Base-by-base conservation (phyloP, 805 yeast genomes). In the Ogataea polymorpha region DNA sequence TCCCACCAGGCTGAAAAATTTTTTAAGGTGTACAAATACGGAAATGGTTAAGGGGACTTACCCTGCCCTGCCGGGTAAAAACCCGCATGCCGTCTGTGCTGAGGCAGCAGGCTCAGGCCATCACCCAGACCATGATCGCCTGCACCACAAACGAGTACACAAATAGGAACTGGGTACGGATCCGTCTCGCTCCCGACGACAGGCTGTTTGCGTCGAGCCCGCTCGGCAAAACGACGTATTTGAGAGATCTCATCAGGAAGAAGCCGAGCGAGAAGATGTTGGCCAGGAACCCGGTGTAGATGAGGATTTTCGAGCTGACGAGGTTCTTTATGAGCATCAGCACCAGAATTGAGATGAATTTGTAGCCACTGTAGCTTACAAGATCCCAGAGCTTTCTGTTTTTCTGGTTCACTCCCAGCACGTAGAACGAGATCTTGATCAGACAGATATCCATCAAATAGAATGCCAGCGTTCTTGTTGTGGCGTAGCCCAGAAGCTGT, bases 321-420 rank as follows among this genome's bases (percentile, higher is more conserved):
- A 72, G 56, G 48, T 70, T 71, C 48, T 77, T 80, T 51, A 76
- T 59, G 30, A 80, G 58, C 51, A 82, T 64, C 38, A 77, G 67
- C n/a, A 75, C 59, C 13, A 82, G 74, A 47, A 84, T 71, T 7
- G 96, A 87, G 28, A 95, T 88, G 59, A 88, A 95, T 62, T 93
- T 93, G 72, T 93, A 95, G 26, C 98, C 97, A 37, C 90, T 82
- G 65, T 87, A 93, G 46, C 96, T 82, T 8, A 86, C 75, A 46
- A 93, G 68, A 61, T 93, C 99, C 74, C 90, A 80, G 28, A 86
- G 61, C 26, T 60, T 60, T 21, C 61, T 50, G 32, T 51, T 56
- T 51, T 80, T 85, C 10, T 85, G 75, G 12, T 77, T 75, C 40
- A 87, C 80, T 45, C 77, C 78, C 45, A 93, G 72, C 35, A 91